A percentile compares a stretch with the other conserved stretches of the same genome.
phyloP scores from a whole-genome alignment of 2,329 filamentous ascomycete species.

The Fusarium hostae region DNA sequence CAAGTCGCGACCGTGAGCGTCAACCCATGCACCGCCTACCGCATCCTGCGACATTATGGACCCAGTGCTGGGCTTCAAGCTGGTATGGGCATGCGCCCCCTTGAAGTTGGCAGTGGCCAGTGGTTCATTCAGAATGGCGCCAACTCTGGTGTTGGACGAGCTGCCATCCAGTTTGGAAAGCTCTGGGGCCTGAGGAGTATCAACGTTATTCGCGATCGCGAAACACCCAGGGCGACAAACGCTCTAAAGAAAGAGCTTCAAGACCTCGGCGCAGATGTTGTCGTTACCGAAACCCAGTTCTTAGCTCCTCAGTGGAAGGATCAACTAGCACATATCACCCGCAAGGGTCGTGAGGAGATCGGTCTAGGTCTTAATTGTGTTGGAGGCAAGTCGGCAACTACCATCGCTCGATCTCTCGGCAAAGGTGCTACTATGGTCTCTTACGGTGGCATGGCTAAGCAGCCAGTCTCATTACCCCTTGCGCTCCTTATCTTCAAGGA shows the following conservation, averaged over 20 bases:
- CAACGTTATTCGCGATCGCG: slow-evolving; percentile 84
- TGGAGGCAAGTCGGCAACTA: slow-evolving; percentile 84
- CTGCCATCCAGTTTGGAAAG: slow-evolving; percentile 86
- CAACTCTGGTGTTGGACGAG: slow-evolving; percentile 90
- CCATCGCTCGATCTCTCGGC: slow-evolving; percentile 79
- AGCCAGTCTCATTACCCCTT: slow-evolving; percentile 84
- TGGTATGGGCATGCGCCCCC: slow-evolving; percentile 58
- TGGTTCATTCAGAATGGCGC: slow-evolving; percentile 99
- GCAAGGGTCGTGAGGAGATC: slow-evolving; percentile 76
- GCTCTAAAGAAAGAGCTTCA: slow-evolving; percentile 63
- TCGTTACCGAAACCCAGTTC: slow-evolving; percentile 68
- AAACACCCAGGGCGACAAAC: slow-evolving; percentile 71
- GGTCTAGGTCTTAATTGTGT: slow-evolving; percentile 92
- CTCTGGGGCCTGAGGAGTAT: slow-evolving; percentile 92
- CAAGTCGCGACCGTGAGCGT: slow-evolving; percentile 91
- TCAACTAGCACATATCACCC: slow-evolving; percentile 72
- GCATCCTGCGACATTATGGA: slow-evolving; percentile 87
- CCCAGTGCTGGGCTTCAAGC: slow-evolving; percentile 57
- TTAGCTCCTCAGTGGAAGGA: slow-evolving; percentile 69
- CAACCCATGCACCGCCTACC: slow-evolving; percentile 94
- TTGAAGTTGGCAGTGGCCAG: slow-evolving; percentile 67
- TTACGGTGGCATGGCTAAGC: slow-evolving; percentile 94
- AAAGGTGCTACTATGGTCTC: slow-evolving; percentile 82
- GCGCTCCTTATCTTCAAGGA: slow-evolving; percentile 94
- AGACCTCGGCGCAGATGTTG: slow-evolving; percentile 66